phyloP scores from a whole-genome alignment of 768 basidiomycete species.

The Leccinellum luteum region DNA sequence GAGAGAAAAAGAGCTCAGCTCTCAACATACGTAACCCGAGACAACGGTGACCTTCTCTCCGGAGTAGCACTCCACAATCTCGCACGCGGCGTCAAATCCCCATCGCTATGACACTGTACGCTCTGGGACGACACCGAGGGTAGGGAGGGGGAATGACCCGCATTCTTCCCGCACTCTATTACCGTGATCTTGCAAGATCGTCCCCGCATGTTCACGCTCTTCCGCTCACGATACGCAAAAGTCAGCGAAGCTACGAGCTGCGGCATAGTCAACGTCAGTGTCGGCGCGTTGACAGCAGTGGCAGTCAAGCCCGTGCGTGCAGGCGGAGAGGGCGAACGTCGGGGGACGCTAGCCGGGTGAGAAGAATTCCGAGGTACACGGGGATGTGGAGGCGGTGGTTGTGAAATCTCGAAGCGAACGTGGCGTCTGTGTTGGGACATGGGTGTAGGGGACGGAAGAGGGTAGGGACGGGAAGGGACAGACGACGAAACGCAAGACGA shows the following conservation, averaged over 20 bases:
- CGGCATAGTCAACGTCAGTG: conserved; percentile 27
- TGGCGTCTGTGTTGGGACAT: conserved; percentile 13
- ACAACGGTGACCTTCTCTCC: conserved; percentile 27
- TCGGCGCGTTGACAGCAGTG: conserved; percentile 4
- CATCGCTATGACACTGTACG: not conserved
- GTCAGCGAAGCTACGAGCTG: conserved; percentile 32
- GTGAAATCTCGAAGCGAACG: conserved; percentile 23
- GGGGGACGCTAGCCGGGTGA: conserved; percentile 9
- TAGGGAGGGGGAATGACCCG: conserved; percentile 11
- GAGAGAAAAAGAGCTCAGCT: conserved; percentile 19
- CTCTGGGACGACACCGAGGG: not conserved
- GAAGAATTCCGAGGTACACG: not conserved
- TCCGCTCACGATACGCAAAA: conserved; percentile 25
- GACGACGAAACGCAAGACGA: conserved; percentile 1
- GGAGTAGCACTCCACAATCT: conserved; percentile 14
- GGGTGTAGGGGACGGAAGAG: not conserved
- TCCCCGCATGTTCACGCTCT: conserved; percentile 19
- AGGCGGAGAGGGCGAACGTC: conserved; percentile 27
- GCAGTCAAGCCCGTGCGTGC: conserved; percentile 11
- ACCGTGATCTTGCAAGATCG: conserved; percentile 3
- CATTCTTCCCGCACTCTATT: conserved; percentile 6
- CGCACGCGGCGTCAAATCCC: not conserved
- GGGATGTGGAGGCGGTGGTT: not conserved
- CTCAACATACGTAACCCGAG: conserved; percentile 16
- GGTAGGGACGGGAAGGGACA: conserved; percentile 1